Conservation (phyloP, 148 eudicot genomes). For the Simmondsia chinensis region DNA sequence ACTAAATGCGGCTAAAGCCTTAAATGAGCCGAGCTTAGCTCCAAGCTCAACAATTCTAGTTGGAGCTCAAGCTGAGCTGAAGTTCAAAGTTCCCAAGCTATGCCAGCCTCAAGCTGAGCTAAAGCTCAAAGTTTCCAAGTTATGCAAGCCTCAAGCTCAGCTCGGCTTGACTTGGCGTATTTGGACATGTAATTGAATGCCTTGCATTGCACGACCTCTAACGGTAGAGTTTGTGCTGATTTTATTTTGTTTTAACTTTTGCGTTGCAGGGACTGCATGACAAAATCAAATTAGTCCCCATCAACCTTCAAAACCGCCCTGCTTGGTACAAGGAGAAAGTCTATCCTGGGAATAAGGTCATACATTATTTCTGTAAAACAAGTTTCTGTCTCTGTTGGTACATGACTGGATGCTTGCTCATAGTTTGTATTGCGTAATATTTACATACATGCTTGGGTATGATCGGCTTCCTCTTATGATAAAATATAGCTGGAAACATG, state of each 20-base stretch:
- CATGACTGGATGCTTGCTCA: not conserved
- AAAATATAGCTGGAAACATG: too few relatives aligned
- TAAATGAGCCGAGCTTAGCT: too few relatives aligned
- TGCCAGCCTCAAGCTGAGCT: too few relatives aligned
- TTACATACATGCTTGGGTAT: not conserved
- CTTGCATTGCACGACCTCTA: not conserved
- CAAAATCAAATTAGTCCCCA: conserved; percentile 60
- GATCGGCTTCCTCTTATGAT: too few relatives aligned
- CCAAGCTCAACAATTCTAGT: too few relatives aligned
- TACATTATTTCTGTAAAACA: not conserved
- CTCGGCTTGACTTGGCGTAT: too few relatives aligned
- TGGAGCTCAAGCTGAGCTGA: too few relatives aligned
- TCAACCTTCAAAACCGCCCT: conserved; percentile 51
- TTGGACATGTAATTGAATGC: too few relatives aligned
- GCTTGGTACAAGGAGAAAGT: conserved; percentile 87
- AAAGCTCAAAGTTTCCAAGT: too few relatives aligned
- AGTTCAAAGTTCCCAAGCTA: not conserved
- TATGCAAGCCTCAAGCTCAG: too few relatives aligned
- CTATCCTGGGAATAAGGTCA: conserved; percentile 65
- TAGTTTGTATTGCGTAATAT: not conserved
- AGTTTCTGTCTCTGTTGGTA: not conserved
- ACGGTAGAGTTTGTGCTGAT: not conserved
- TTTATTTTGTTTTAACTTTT: too few relatives aligned
- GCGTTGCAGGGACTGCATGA: conserved; percentile 61
- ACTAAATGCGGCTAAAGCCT: too few relatives aligned